phyloP scores from a whole-genome alignment of 129 eudicot species.

The Pittosporum tobira region DNA sequence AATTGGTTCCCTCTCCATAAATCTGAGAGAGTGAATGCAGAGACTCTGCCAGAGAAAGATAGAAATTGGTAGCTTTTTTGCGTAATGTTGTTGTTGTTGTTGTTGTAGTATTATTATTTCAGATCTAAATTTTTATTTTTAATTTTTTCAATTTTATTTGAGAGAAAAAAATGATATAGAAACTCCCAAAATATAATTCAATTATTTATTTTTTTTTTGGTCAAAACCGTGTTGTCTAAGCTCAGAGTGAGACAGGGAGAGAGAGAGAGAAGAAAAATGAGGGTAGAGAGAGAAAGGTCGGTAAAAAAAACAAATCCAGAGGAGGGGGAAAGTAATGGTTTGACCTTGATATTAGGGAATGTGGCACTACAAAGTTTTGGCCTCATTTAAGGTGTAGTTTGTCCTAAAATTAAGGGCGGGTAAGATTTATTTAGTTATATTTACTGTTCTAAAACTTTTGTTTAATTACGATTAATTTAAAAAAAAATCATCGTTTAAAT shows the following conservation, averaged over 20 bases:
- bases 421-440: neutral
- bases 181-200: no score
- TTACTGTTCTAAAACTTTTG: neutral
- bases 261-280: neutral
- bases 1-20: constrained; percentile 16
- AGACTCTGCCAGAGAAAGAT: constrained; percentile 8
- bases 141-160: neutral
- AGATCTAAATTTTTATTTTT: neutral
- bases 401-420: neutral
- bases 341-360: constrained; percentile 8
- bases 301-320: no score
- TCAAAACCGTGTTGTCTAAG: constrained; percentile 15
- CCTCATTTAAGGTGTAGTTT: no score
- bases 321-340: neutral
- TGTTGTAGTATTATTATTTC: neutral
- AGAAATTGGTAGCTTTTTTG: constrained; percentile 2
- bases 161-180: neutral
- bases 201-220: neutral
- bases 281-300: no score
- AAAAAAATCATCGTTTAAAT: no score
- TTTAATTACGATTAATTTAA: no score
- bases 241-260: neutral
- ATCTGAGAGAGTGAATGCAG: constrained; percentile 11
- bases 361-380: neutral
- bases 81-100: neutral